These are phyloP conservation scores for Capsella rubella DNA, from an alignment of 441 rosid species.

Conservation along the genomic window DNA sequence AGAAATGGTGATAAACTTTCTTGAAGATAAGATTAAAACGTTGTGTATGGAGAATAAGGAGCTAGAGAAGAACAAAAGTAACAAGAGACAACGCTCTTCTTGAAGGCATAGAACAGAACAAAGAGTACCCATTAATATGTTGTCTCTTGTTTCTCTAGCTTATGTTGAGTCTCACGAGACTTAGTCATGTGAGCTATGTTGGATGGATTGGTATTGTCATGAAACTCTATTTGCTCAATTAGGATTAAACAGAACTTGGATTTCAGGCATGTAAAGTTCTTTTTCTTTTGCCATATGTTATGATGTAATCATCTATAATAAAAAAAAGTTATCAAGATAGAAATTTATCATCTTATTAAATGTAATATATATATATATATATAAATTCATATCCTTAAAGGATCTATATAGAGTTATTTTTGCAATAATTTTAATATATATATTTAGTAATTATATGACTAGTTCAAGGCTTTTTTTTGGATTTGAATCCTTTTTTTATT, in stretches of 20 bases:
- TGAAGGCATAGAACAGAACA: too few species aligned
- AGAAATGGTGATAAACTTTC: constrained; percentile 59
- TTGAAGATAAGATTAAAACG: constrained; percentile 54
- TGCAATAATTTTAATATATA: background rate
- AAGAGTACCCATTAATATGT: too few species aligned
- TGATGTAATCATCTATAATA: background rate
- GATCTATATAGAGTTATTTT: too few species aligned
- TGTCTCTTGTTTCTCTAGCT: too few species aligned
- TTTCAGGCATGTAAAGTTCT: background rate
- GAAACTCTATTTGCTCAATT: too few species aligned
- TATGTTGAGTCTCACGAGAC: too few species aligned
- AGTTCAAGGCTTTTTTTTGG: background rate
- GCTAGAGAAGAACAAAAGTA: constrained; percentile 49
- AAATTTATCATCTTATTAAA: background rate
- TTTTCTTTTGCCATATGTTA: constrained; percentile 3
- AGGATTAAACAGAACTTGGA: background rate
- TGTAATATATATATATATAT: background rate
- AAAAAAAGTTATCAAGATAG: background rate
- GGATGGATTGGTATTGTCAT: too few species aligned
- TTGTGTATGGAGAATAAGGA: constrained; percentile 63
- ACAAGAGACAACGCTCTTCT: background rate
- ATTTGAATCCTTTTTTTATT: background rate
- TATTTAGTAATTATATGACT: background rate
- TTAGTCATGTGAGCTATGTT: too few species aligned
- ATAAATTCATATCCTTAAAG: background rate